Base-by-base conservation (phyloP, 495 filamentous ascomycete genomes). In the Penicillium herquei region DNA sequence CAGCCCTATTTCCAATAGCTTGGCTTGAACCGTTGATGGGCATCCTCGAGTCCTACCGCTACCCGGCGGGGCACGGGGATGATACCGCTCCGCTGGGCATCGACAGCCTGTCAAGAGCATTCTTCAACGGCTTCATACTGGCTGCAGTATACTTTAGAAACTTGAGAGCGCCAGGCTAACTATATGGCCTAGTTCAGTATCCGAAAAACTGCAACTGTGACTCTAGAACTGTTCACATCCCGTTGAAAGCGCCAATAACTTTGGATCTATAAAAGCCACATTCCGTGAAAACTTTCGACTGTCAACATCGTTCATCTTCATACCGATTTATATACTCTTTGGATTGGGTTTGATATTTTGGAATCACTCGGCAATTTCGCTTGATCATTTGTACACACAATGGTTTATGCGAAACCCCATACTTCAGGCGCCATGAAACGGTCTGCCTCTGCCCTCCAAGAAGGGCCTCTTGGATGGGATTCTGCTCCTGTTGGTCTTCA, bases 381-480 rank as follows among this genome's bases (percentile, higher is more conserved):
- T 45, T 39, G 21, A 40, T 31, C 49, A 37, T 7, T 26, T 49
- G 7, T 16, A 32, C 7, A 30, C 47, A 67, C 39, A 30, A 76
- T 76, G 73, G 73, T 74, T 57, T 65, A 69, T 59, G 69, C 49
- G 35, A 64, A 68, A 46, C 63, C 69, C 44, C 61, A 58, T 41
- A 40, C 65, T 3, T 52, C 61, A 49, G 66, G 67, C 18, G 64
- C 66, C 46, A 67, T 69, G 63, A 76, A 76, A 59, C 60, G 73
- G 33, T 66, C 73, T 31, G 62, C 65, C 33, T 76, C 73, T 7
- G 53, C 65, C 30, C 43, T 72, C 17, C 54, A 70, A 10, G 69
- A 71, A 54, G 66, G 67, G 7, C 63, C 52, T 18, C 49, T 58
- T 34, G 65, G 69, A n/a, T 76, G 73, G 73, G 71, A 70, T 18